Evolutionary conservation across 106 monocot species (phyloP), one percentile per base, ranked within the genome.

Genomic region (Alisma plantagoaquatica): DNA sequence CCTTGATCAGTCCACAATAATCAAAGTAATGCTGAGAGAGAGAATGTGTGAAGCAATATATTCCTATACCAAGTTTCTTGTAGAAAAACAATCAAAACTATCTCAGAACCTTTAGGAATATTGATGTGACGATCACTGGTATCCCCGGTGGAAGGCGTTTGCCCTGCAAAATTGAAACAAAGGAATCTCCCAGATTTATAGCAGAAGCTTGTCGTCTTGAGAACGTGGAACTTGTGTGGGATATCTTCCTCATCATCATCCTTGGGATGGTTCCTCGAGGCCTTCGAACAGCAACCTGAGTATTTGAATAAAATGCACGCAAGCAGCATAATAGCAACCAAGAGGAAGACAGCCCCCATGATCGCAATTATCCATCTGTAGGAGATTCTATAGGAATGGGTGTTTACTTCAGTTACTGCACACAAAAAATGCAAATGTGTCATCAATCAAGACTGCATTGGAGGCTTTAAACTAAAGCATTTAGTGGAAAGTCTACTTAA

Each of bases 291-390:
- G 35, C 62, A 64, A 11, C 51, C 32, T 10, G 50, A 67, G 11
- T 53, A 62, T 51, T 57, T 90, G 48, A 63, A 78, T 41, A 61
- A 53, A 49, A 90, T 41, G 51, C 70, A 80, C 47, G 61, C 49
- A 47, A 98, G 64, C 10, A 98, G 29, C 31, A 69, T 33, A 33
- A 72, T 25, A 32, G 51, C 64, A 64, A 89, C 74, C 31, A 90
- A 53, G 61, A 79, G 16, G 63, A 98, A 42, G 58, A 59, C 66
- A 53, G 64, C 63, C 23, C 85, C 89, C 65, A 75, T 63, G 65
- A 81, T 82, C 38, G 84, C 89, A 27, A 98, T 49, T 59, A 84
- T 73, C 96, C 96, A 98, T 64, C 67, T 68, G 67, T 70, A 81
- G 12, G 89, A 76, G 22, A 82, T 78, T 43, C 63, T 84, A 23